Percentiles rank a stretch among this genome's conserved stretches.
Evolutionary conservation across 108 stramenopile genomes (phyloP).

Genomic region (Cyclotella cryptica): DNA sequence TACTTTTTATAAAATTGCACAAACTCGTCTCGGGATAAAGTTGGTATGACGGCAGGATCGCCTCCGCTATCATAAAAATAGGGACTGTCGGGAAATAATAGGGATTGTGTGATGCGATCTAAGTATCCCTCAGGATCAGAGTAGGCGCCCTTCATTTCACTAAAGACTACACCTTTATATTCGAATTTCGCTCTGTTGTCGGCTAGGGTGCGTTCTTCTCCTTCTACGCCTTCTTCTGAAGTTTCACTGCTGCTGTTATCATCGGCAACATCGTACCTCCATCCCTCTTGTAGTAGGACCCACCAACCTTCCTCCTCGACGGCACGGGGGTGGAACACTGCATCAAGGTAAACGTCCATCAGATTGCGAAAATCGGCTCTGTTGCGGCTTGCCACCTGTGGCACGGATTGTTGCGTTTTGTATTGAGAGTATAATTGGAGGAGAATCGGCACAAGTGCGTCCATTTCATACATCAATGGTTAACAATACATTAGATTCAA

Average conservation of each 20-base stretch:
- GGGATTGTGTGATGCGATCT: constrained; percentile 69
- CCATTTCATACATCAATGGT: too few species aligned
- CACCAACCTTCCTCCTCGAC: constrained; percentile 68
- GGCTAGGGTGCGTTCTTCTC: neutral
- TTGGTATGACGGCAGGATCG: constrained; percentile 87
- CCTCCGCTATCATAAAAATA: constrained; percentile 90
- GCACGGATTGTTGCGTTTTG: neutral
- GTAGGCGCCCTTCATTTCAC: constrained; percentile 94
- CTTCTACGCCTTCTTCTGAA: constrained; percentile 1
- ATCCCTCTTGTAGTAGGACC: constrained; percentile 94
- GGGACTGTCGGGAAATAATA: constrained; percentile 89
- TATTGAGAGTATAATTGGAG: too few species aligned
- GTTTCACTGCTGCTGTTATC: constrained; percentile 22
- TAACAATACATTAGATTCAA: too few species aligned
- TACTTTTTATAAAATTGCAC: constrained; percentile 83
- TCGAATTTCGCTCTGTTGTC: constrained; percentile 33
- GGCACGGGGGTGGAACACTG: constrained; percentile 89
- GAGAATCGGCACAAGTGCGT: too few species aligned
- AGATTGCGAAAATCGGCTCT: constrained; percentile 86
- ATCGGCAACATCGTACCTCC: constrained; percentile 87
- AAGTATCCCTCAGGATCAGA: constrained; percentile 83
- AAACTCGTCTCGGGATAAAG: constrained; percentile 83
- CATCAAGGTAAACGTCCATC: constrained; percentile 92
- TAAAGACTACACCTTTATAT: constrained; percentile 93
- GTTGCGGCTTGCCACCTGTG: constrained; percentile 69